Base-by-base conservation (phyloP, 371 early-diverging fungal genomes). In the Dichotomocladium elegans region DNA sequence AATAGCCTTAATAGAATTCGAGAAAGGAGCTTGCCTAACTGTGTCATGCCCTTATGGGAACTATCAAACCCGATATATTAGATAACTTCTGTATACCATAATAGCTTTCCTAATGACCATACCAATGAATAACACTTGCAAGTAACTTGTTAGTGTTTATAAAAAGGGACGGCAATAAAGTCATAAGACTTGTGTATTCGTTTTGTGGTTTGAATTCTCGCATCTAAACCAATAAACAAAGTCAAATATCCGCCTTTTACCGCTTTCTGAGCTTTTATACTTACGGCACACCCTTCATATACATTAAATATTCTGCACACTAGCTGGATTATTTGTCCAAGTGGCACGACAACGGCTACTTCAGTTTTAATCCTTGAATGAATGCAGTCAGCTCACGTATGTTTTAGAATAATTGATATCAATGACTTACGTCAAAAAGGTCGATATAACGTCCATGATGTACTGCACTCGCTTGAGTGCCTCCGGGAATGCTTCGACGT, bases 241-340 rank as follows among this genome's bases (percentile, higher is more conserved):
- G 10, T 46, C 24, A 15, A 30, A 4, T 33, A 8, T 10, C 8
- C n/a, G 7, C 7, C 11, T 4, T 9, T 30, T 35, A 6, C 10
- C 17, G 27, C 17, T n/a, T n/a, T n/a, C n/a, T n/a, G n/a, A n/a
- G n/a, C n/a, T n/a, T n/a, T n/a, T 24, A 5, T 11, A 47, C 55
- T 70, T 64, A 72, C 78, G 61, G 75, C 54, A 35, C 71, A 68
- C 15, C 68, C 70, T 50, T 64, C 66, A 58, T 58, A 70, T 1
- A 74, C 68, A 58, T 69, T 80, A 37, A 67, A 77, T 17, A 74
- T 61, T 49, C 81, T 72, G 26, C 73, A 74, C 24, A 73, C 41
- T 15, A 76, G 57, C 49, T 72, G 66, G 3, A 78, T 56, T 21
- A 80, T 37, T 26, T 65, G 63, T 12, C 54, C 64, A 3, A 76